Evolutionary conservation across 805 yeast genomes (phyloP).

Genomic region (Pichia paraexigua): DNA sequence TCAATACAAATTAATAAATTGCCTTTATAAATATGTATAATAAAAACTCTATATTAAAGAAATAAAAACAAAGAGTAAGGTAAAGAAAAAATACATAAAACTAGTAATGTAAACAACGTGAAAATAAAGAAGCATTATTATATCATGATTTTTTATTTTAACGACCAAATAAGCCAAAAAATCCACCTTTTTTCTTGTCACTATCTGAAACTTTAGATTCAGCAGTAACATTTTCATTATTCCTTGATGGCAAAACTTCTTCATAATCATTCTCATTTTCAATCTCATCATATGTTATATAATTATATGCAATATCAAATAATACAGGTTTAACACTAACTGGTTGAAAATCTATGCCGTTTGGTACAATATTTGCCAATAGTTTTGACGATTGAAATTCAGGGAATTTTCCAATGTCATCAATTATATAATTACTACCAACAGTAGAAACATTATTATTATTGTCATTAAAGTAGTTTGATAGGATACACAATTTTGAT

Average conservation of each 20-base stretch:
- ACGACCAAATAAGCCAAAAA: slow-evolving; percentile 69
- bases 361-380: slow-evolving; percentile 25
- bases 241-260: not conserved
- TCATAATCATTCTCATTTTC: slow-evolving; percentile 11
- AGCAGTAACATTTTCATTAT: not conserved
- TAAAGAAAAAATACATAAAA: not conserved
- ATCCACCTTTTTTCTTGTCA: slow-evolving; percentile 40
- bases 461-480: slow-evolving; percentile 35
- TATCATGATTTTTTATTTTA: not conserved
- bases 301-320: slow-evolving; percentile 85
- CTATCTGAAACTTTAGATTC: slow-evolving; percentile 10
- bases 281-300: slow-evolving; percentile 47
- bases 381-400: slow-evolving; percentile 22
- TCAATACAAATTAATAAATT: too few species aligned
- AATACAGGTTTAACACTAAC: slow-evolving; percentile 80
- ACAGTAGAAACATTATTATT: not conserved
- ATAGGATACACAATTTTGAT: slow-evolving; percentile 36
- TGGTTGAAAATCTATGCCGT: slow-evolving; percentile 39
- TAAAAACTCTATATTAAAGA: not conserved
- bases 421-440: slow-evolving; percentile 21
- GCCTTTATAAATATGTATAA: not conserved
- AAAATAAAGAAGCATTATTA: not conserved
- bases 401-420: slow-evolving; percentile 25
- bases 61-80: not conserved
- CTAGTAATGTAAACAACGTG: not conserved